Evolutionary conservation across 306 rosid species (phyloP).

Genomic region (Luffa acutangula): DNA sequence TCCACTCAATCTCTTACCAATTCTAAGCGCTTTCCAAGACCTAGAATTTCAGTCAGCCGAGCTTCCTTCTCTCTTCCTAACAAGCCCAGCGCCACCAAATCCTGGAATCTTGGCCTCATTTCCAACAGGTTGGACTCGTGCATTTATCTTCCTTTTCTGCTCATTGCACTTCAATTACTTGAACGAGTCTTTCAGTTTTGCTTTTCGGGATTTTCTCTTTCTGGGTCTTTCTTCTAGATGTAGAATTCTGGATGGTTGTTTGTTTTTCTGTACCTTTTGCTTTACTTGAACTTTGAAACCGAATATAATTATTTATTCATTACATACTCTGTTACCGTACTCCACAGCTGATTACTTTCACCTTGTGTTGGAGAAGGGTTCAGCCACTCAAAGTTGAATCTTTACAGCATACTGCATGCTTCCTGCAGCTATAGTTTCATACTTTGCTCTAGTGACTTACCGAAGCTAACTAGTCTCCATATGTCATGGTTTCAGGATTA

Average conservation of each 20-base stretch:
- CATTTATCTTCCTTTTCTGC: too few relatives aligned
- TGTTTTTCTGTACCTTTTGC: not conserved
- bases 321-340: not conserved
- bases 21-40: constrained; percentile 21
- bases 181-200: not conserved
- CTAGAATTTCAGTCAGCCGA: constrained; percentile 23
- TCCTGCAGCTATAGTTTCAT: not conserved
- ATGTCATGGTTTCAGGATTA: not conserved
- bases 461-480: not conserved
- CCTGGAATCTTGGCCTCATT: constrained; percentile 33
- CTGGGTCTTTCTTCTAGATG: not conserved
- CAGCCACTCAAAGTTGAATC: not conserved
- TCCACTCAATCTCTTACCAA: constrained; percentile 9
- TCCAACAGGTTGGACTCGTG: constrained; percentile 60
- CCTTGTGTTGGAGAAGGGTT: not conserved
- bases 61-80: constrained; percentile 34
- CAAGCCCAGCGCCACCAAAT: constrained; percentile 19
- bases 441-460: not conserved
- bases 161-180: not conserved
- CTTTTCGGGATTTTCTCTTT: not conserved
- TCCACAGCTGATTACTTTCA: not conserved
- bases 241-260: not conserved
- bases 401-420: not conserved
- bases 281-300: not conserved
- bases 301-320: not conserved